A percentile compares a stretch with the other conserved stretches of the same genome.
These are phyloP conservation scores for Trypethelium eluteriae DNA, from an alignment of 495 filamentous ascomycete genomes.

Conservation along the genomic window DNA sequence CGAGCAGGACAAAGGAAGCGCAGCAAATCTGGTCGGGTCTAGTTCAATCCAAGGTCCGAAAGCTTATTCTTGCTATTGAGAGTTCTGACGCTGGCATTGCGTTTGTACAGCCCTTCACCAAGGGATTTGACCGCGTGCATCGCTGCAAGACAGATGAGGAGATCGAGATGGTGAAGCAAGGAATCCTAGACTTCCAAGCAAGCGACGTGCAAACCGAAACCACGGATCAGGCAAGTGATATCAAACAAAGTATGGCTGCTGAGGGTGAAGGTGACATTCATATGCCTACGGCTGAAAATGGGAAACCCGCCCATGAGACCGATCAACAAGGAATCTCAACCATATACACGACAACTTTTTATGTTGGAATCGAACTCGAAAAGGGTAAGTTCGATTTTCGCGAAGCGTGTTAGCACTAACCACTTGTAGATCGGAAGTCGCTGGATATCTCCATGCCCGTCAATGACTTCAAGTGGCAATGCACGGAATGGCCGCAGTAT, in stretches of 20 bases:
- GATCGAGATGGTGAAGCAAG: conserved; percentile 59
- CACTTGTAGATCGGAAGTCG: conserved; percentile 44
- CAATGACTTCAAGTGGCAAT: conserved; percentile 62
- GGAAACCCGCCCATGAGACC: conserved; percentile 13
- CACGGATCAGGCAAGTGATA: conserved; percentile 50
- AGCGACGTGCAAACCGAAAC: conserved; percentile 53
- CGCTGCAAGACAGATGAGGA: conserved; percentile 63
- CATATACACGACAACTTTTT: conserved; percentile 80
- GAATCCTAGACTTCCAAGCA: conserved; percentile 60
- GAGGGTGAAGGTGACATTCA: conserved; percentile 40
- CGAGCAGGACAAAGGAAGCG: conserved; percentile 75
- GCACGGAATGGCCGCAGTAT: conserved; percentile 58
- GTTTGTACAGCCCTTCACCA: conserved; percentile 85
- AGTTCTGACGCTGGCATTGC: conserved; percentile 58
- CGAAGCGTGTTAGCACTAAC: conserved; percentile 17
- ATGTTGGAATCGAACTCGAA: conserved; percentile 69
- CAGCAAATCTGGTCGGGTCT: conserved; percentile 82
- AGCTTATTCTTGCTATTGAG: conserved; percentile 75
- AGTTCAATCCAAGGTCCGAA: conserved; percentile 84
- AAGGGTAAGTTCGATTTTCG: conserved; percentile 46
- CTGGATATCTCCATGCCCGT: conserved; percentile 65
- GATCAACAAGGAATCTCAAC: conserved; percentile 39
- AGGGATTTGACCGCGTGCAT: conserved; percentile 79
- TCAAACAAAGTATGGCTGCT: conserved; percentile 45
- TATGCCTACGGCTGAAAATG: conserved; percentile 18